Percentiles rank a stretch among this genome's conserved stretches.
phyloP scores from a whole-genome alignment of 2,329 filamentous ascomycete genomes.

The Arachnomyces sp. region DNA sequence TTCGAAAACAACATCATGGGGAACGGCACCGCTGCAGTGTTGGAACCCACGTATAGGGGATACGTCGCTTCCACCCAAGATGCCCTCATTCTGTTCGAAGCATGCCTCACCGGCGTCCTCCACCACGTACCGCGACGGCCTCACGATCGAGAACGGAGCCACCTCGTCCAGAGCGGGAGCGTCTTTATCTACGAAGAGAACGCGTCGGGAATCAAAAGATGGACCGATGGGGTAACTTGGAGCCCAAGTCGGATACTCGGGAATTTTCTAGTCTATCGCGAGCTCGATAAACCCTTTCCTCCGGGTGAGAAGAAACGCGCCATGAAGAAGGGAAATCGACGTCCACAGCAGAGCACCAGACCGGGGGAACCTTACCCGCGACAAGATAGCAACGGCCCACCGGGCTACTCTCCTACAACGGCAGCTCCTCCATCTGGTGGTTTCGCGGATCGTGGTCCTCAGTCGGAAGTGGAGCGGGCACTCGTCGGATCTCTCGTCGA shows the following conservation, averaged over 20 bases:
- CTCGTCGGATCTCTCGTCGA: conserved; percentile 81
- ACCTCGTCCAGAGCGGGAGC: conserved; percentile 73
- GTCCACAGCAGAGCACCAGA: conserved; percentile 35
- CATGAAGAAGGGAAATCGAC: conserved; percentile 58
- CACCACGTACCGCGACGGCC: conserved; percentile 74
- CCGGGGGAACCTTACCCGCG: conserved; percentile 48
- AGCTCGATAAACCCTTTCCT: conserved; percentile 69
- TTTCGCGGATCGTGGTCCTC: conserved; percentile 32
- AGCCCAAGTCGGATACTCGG: conserved; percentile 79
- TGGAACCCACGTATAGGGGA: conserved; percentile 61
- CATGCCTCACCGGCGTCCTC: conserved; percentile 61
- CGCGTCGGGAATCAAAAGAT: conserved; percentile 83
- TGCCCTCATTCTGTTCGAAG: conserved; percentile 73
- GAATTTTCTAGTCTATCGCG: conserved; percentile 79
- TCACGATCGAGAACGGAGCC: conserved; percentile 71
- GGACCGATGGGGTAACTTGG: conserved; percentile 90
- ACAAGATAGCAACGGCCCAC: conserved; percentile 30
- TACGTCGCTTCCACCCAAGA: conserved; percentile 64
- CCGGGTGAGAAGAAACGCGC: conserved; percentile 80
- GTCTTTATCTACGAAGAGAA: conserved; percentile 91
- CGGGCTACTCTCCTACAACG: conserved; percentile 33
- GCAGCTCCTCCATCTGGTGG: conserved; percentile 19
- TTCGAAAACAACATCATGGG: conserved; percentile 26
- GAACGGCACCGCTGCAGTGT: conserved; percentile 38
- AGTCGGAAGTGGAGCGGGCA: conserved; percentile 46